phyloP scores from a whole-genome alignment of 345 rosid genomes.

The Linum tenue region DNA sequence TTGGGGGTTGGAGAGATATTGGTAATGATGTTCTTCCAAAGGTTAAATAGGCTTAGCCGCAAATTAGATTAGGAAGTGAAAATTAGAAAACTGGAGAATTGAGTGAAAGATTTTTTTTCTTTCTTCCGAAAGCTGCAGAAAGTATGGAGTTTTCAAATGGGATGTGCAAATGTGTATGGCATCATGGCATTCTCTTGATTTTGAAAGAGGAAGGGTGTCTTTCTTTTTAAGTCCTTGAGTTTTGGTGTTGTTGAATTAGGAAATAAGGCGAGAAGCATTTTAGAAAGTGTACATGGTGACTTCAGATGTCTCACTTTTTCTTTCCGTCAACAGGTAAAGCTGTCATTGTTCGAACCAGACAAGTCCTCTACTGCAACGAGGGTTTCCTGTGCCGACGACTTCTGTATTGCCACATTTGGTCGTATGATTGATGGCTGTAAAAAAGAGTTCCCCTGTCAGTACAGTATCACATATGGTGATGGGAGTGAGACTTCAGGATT shows the following conservation, averaged over 20 bases:
- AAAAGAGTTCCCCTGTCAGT: conserved; percentile 37
- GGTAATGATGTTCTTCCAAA: too few relatives aligned
- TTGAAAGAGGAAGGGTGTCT: too few relatives aligned
- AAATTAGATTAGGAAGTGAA: too few relatives aligned
- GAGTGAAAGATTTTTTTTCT: too few relatives aligned
- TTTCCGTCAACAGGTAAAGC: conserved; percentile 37
- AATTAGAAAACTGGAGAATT: too few relatives aligned
- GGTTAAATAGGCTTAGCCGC: too few relatives aligned
- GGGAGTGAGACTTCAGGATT: conserved; percentile 67
- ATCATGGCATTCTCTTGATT: too few relatives aligned
- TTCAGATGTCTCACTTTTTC: neutral
- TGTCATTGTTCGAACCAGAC: conserved; percentile 44
- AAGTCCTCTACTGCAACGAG: conserved; percentile 34
- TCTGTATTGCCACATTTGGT: conserved; percentile 40
- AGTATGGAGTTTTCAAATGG: too few relatives aligned
- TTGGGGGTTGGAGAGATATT: too few relatives aligned
- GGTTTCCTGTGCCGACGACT: conserved; percentile 47
- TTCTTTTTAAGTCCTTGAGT: neutral
- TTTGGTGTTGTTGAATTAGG: neutral
- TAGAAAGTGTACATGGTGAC: neutral
- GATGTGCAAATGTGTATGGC: too few relatives aligned
- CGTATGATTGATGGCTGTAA: conserved; percentile 44
- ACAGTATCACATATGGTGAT: conserved; percentile 64
- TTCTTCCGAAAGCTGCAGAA: too few relatives aligned
- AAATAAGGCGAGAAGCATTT: neutral